A percentile compares a stretch with the other conserved stretches of the same genome.
These are phyloP conservation scores for Rickenella mellea DNA, from an alignment of 768 basidiomycete species.

Conservation along the genomic window DNA sequence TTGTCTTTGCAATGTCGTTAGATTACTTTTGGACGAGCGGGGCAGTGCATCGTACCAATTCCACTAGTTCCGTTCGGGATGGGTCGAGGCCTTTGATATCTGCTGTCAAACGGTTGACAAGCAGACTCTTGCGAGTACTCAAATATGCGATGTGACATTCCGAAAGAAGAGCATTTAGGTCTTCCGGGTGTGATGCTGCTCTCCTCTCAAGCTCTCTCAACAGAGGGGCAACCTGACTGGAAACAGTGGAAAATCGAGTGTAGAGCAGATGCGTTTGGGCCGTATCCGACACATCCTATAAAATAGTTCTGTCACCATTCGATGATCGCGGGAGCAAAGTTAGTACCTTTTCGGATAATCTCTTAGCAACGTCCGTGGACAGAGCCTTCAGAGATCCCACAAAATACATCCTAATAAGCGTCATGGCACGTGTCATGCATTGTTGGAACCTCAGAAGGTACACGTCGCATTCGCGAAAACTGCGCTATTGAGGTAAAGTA, in stretches of 20 bases:
- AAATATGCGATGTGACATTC: slow-evolving; percentile 91
- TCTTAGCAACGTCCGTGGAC: slow-evolving; percentile 65
- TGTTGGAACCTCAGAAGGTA: slow-evolving; percentile 97
- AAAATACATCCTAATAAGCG: slow-evolving; percentile 95
- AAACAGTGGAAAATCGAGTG: slow-evolving; percentile 72
- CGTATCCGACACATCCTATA: slow-evolving; percentile 66
- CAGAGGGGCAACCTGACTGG: slow-evolving; percentile 65
- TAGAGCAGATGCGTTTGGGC: slow-evolving; percentile 83
- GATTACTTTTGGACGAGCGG: slow-evolving; percentile 1
- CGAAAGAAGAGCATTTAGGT: slow-evolving; percentile 64
- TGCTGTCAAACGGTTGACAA: slow-evolving; percentile 64
- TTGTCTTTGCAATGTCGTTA: slow-evolving; percentile 43
- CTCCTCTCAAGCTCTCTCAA: slow-evolving; percentile 81
- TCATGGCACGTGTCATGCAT: slow-evolving; percentile 97
- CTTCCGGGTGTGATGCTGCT: slow-evolving; percentile 69
- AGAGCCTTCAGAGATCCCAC: slow-evolving; percentile 75
- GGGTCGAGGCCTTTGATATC: slow-evolving; percentile 84
- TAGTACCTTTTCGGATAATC: slow-evolving; percentile 64
- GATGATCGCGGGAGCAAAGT: not conserved
- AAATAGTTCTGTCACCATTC: slow-evolving; percentile 2
- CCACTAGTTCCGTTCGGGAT: slow-evolving; percentile 71
- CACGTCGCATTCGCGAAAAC: slow-evolving; percentile 87
- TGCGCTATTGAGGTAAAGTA: slow-evolving; percentile 41
- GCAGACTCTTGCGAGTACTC: slow-evolving; percentile 55
- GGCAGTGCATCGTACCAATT: slow-evolving; percentile 44